Conservation (phyloP, 2,329 filamentous ascomycete genomes). For the Pseudopithomyces chartarum region DNA sequence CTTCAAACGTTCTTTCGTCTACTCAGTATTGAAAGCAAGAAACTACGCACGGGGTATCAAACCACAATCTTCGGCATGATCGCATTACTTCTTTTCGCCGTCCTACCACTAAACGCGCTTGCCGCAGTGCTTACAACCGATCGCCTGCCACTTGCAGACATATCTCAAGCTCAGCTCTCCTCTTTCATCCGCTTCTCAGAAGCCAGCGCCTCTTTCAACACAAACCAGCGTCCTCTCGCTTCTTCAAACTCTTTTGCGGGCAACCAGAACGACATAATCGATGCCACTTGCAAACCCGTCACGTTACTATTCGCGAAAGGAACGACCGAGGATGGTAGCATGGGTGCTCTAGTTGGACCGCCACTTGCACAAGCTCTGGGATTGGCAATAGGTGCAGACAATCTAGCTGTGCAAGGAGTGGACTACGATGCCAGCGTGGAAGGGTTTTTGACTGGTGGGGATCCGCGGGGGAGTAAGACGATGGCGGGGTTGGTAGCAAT, state of each 20-base stretch:
- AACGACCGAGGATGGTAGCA: conserved; percentile 58
- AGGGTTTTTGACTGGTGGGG: conserved; percentile 56
- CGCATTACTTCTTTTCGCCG: background rate
- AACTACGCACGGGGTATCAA: too few relatives aligned
- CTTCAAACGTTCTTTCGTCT: too few relatives aligned
- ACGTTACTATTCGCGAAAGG: conserved; percentile 61
- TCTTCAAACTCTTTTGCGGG: conserved; percentile 1
- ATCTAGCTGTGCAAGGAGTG: conserved; percentile 60
- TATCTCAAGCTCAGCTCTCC: background rate
- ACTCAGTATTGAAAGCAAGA: too few relatives aligned
- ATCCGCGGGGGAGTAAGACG: conserved; percentile 48
- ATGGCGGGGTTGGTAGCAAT: conserved; percentile 43
- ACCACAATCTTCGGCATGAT: background rate
- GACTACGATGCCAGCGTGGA: conserved; percentile 54
- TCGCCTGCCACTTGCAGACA: conserved; percentile 27
- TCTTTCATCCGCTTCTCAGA: background rate
- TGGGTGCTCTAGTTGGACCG: conserved; percentile 57
- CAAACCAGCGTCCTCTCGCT: background rate
- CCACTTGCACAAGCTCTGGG: conserved; percentile 56
- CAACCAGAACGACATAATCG: conserved; percentile 17
- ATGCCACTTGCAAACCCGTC: conserved; percentile 39
- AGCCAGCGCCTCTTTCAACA: background rate
- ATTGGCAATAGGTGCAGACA: conserved; percentile 45
- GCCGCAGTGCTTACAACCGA: background rate
- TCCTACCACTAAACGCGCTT: background rate